These are phyloP conservation scores for Senna siamea DNA, from an alignment of 306 rosid species.

Conservation along the genomic window DNA sequence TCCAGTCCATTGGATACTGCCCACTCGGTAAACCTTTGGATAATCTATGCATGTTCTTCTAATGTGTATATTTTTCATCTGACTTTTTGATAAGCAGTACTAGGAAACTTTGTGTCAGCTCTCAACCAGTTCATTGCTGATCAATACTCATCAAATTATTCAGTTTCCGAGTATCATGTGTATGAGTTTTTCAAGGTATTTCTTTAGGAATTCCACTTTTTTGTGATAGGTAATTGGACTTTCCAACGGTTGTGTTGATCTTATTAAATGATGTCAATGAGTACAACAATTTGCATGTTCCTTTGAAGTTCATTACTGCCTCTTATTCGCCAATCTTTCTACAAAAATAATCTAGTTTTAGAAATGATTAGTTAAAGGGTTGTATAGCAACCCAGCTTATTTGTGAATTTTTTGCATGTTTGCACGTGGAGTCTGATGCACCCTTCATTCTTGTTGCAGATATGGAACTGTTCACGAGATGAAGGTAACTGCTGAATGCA, in stretches of 20 bases:
- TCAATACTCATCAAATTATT: constrained; percentile 67
- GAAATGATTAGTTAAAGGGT: neutral
- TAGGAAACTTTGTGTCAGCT: constrained; percentile 89
- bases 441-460: constrained; percentile 64
- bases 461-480: constrained; percentile 92
- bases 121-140: constrained; percentile 87
- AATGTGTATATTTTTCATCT: constrained; percentile 24
- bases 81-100: constrained; percentile 51
- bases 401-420: constrained; percentile 24
- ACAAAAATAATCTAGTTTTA: constrained; percentile 2
- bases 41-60: constrained; percentile 15
- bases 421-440: constrained; percentile 48
- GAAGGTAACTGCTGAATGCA: constrained; percentile 62
- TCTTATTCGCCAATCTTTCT: neutral
- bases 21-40: neutral
- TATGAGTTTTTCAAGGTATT: constrained; percentile 92
- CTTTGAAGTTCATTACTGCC: neutral
- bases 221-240: constrained; percentile 13
- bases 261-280: constrained; percentile 1
- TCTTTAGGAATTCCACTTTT: constrained; percentile 21
- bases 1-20: constrained; percentile 5
- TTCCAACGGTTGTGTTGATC: neutral
- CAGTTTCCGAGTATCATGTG: constrained; percentile 90
- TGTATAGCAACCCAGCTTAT: neutral
- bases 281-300: constrained; percentile 14